Base-by-base conservation (phyloP, 2,329 filamentous ascomycete species). In the Claviceps africana region DNA sequence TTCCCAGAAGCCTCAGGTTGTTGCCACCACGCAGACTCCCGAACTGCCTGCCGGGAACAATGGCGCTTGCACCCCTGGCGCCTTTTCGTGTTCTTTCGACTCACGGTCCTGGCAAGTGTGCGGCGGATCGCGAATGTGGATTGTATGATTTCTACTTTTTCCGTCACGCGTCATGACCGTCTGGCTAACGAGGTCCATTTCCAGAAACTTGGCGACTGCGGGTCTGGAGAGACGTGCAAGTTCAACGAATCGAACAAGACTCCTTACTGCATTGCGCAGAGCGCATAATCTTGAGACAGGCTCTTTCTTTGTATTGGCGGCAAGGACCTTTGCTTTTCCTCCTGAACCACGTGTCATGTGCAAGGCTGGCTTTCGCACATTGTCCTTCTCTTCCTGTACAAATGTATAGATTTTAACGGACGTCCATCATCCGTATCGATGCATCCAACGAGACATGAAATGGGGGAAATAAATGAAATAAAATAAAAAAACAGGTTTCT, bases 231-330 rank as follows among this genome's bases (percentile, higher is more conserved):
- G 22, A 22, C 22, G 2, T 51, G 50, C 50, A 31, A 42, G 43
- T 17, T 51, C 11, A 42, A 33, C 50, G 22, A 46, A 5, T 15
- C 33, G 22, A 51, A 51, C 50, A 51, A 51, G 15, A 47, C 42
- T 9, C 50, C 50, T 21, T 51, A 51, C 42, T 51, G 50, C 35
- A 21, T 51, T n/a, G 21, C 49, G 40, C 19, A 43, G 33, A 33
- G 31, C 31, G 33, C 11, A 17, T 37, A 37, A 7, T 7, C 11
- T 37, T 3, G n/a, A n/a, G n/a, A n/a, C n/a, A n/a, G n/a, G n/a
- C n/a, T n/a, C n/a, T n/a, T n/a, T n/a, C n/a, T n/a, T n/a, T n/a
- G n/a, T n/a, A n/a, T n/a, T n/a, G n/a, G n/a, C n/a, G n/a, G n/a
- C n/a, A n/a, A n/a, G n/a, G n/a, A n/a, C n/a, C n/a, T n/a, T n/a